Evolutionary conservation across 805 yeast genomes (phyloP).

Genomic region (Zygoascus ofunaensis): DNA sequence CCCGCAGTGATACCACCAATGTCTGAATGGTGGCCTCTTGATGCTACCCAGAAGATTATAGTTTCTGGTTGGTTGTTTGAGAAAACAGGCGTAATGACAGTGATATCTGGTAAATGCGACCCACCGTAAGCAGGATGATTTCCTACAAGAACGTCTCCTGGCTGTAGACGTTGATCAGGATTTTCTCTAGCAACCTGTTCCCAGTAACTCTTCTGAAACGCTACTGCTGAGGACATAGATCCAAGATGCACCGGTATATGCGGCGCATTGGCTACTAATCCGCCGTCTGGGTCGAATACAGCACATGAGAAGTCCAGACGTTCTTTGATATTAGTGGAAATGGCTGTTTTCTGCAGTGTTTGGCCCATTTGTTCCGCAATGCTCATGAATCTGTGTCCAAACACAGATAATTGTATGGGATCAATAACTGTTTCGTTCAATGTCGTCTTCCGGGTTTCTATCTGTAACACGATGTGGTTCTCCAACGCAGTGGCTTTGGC

Average conservation of each 20-base stretch:
- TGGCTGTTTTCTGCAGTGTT: slow-evolving; percentile 69
- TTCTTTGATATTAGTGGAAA: slow-evolving; percentile 76
- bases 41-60: slow-evolving; percentile 79
- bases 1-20: slow-evolving; percentile 91
- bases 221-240: slow-evolving; percentile 74
- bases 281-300: slow-evolving; percentile 65
- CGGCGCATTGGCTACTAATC: slow-evolving; percentile 79
- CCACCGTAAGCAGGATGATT: slow-evolving; percentile 84
- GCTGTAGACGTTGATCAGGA: slow-evolving; percentile 30
- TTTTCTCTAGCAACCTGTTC: slow-evolving; percentile 32
- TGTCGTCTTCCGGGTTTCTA: slow-evolving; percentile 6
- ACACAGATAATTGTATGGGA: slow-evolving; percentile 65
- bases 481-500: slow-evolving; percentile 47
- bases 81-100: slow-evolving; percentile 86
- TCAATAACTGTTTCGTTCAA: slow-evolving; percentile 35
- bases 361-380: slow-evolving; percentile 88
- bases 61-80: slow-evolving; percentile 37
- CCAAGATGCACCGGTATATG: slow-evolving; percentile 83
- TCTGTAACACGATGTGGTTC: slow-evolving; percentile 50
- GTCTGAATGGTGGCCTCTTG: slow-evolving; percentile 94
- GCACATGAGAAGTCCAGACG: slow-evolving; percentile 82
- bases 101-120: slow-evolving; percentile 81
- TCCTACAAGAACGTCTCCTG: slow-evolving; percentile 69
- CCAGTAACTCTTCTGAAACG: slow-evolving; percentile 59
- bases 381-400: slow-evolving; percentile 80